Evolutionary conservation across 2,329 filamentous ascomycete genomes (phyloP), one percentile per base, ranked within the genome.

Genomic region (Colletotrichum higginsianum): DNA sequence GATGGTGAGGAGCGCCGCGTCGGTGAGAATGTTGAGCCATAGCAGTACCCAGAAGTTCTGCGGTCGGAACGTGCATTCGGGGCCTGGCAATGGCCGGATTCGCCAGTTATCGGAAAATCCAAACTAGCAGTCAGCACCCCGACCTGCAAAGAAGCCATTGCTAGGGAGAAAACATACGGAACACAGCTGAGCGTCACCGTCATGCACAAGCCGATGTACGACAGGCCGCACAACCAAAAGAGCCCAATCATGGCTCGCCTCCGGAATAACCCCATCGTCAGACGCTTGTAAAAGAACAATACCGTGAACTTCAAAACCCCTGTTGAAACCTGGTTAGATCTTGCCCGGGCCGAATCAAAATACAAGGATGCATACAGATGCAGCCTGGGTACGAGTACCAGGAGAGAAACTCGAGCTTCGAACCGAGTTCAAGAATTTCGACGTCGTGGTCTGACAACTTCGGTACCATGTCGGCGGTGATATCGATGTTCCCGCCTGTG

Each of bases 271-370:
- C 72, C 68, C 1, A 76, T 63, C 1, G 76, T 77, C 2, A 79
- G 64, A 8, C 77, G 75, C 21, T 74, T 74, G 42, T 78, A 79
- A 61, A 79, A 79, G 69, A 76, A 77, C 3, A 79, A 62, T 0
- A 78, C 75, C 8, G 73, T 74, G 49, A 78, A 77, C 67, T 79
- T 79, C 8, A 79, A 35, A 3, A 74, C 67, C 77, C 77, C 77
- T 78, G 26, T 1, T 9, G 1, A 5, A 12, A 8, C 4, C 3
- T 13, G 1, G 3, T 72, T 11, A 75, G 63, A 11, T 12, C 2
- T 15, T 18, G 42, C 2, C 44, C 1, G 44, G 12, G 16, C 12
- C 7, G 8, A 8, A n/a, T 1, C 1, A 9, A 0, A 1, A 4
- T 2, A 4, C 7, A 7, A 1, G 5, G 18, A 13, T 46, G 73